A percentile compares a stretch with the other conserved stretches of the same genome.
Evolutionary conservation across 768 basidiomycete species (phyloP).

Genomic region (Crucibulum laeve): DNA sequence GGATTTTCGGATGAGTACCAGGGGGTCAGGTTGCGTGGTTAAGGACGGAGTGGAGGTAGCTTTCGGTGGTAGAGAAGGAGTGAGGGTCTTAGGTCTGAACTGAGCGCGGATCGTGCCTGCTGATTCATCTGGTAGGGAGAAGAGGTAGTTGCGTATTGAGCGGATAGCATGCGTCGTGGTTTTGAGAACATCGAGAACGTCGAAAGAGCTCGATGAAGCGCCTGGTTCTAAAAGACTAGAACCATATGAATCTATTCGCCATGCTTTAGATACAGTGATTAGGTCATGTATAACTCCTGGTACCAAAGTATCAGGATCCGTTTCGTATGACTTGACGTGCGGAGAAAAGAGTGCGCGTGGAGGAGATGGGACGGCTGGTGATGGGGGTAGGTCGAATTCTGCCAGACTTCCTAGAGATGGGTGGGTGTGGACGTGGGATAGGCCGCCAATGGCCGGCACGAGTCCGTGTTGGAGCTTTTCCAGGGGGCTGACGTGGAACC

Average conservation of each 20-base stretch:
- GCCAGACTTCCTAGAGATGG: slow-evolving; percentile 37
- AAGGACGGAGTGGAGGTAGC: slow-evolving; percentile 10
- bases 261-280: slow-evolving; percentile 53
- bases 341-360: slow-evolving; percentile 43
- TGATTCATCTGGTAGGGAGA: slow-evolving; percentile 77
- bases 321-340: slow-evolving; percentile 61
- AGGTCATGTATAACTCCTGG: slow-evolving; percentile 79
- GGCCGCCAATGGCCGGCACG: slow-evolving; percentile 74
- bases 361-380: slow-evolving; percentile 51
- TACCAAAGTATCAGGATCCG: slow-evolving; percentile 73
- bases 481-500: slow-evolving; percentile 22
- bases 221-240: background rate
- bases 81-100: slow-evolving; percentile 44
- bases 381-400: slow-evolving; percentile 66
- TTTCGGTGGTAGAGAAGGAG: slow-evolving; percentile 27
- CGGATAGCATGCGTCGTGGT: slow-evolving; percentile 79
- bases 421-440: slow-evolving; percentile 36
- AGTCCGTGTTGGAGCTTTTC: slow-evolving; percentile 57
- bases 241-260: slow-evolving; percentile 47
- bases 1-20: slow-evolving; percentile 66
- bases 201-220: slow-evolving; percentile 23
- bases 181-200: slow-evolving; percentile 71
- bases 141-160: slow-evolving; percentile 77
- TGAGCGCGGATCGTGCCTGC: slow-evolving; percentile 49
- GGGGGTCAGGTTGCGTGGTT: slow-evolving; percentile 44